These are phyloP conservation scores for Liquidambar formosana DNA, from an alignment of 164 flowering plant genomes.

Conservation along the genomic window DNA sequence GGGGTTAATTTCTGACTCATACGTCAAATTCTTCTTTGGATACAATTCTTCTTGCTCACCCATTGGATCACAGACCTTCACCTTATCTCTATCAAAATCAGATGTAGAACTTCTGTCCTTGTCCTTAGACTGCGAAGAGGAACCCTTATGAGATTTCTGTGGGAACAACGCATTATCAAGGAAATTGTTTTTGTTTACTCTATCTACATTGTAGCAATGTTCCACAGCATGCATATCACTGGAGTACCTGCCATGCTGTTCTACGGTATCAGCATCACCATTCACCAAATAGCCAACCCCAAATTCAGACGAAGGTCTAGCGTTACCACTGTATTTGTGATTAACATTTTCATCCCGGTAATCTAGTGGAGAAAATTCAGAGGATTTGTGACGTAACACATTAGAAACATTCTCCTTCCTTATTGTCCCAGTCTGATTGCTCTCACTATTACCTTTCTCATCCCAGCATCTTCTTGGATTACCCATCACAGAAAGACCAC, in stretches of 20 bases:
- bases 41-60: conserved; percentile 4
- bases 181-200: neutral
- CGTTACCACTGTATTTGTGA: neutral
- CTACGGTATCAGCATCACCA: neutral
- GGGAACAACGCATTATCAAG: neutral
- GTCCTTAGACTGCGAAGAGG: conserved; percentile 18
- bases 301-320: conserved; percentile 14
- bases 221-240: neutral
- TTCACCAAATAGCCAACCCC: conserved; percentile 1
- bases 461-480: conserved; percentile 17
- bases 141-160: conserved; percentile 7
- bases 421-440: neutral
- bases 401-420: conserved; percentile 11
- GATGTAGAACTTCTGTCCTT: conserved; percentile 3
- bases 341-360: conserved; percentile 17
- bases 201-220: conserved; percentile 8
- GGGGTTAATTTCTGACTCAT: conserved; percentile 10
- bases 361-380: conserved; percentile 12
- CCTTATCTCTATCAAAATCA: conserved; percentile 7
- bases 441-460: conserved; percentile 7
- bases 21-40: neutral
- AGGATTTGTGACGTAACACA: conserved; percentile 10
- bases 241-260: neutral
- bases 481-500: conserved; percentile 8
- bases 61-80: conserved; percentile 5